A percentile compares a stretch with the other conserved stretches of the same genome.
These are phyloP conservation scores for Byssothecium circinans DNA, from an alignment of 2,329 filamentous ascomycete genomes.

Conservation along the genomic window DNA sequence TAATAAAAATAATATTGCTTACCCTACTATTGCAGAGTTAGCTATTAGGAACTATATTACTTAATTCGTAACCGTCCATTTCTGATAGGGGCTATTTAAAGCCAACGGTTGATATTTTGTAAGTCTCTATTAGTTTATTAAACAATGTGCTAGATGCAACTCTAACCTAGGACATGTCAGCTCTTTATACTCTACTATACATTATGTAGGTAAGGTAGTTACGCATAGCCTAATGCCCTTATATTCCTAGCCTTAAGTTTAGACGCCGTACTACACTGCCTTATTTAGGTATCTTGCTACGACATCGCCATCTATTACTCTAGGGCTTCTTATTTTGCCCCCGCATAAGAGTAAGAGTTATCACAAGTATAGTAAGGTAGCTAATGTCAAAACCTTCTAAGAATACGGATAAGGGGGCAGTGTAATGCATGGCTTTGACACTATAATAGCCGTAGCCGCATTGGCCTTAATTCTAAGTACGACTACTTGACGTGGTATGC, in stretches of 20 bases:
- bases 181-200: constrained; percentile 7
- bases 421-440: too few relatives aligned
- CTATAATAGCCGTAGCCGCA: too few relatives aligned
- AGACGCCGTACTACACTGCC: constrained; percentile 5
- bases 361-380: constrained; percentile 6
- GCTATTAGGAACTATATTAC: constrained; percentile 5
- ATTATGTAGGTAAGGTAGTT: constrained; percentile 6
- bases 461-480: too few relatives aligned
- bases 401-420: constrained; percentile 3
- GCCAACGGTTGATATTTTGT: constrained; percentile 4
- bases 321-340: constrained; percentile 6
- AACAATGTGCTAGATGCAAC: constrained; percentile 6
- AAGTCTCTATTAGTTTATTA: constrained; percentile 8
- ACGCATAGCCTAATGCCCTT: constrained; percentile 4
- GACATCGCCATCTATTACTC: constrained; percentile 5
- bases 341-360: constrained; percentile 5
- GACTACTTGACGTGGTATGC: too few relatives aligned
- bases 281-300: constrained; percentile 6
- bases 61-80: constrained; percentile 4
- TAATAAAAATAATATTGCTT: constrained; percentile 4
- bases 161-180: constrained; percentile 5
- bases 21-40: constrained; percentile 5
- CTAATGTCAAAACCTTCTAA: constrained; percentile 7
- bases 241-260: constrained; percentile 3
- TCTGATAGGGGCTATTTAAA: constrained; percentile 3